Evolutionary conservation across 345 rosid genomes (phyloP), one percentile per base, ranked within the genome.

Genomic region (Atalantia buxifolia): DNA sequence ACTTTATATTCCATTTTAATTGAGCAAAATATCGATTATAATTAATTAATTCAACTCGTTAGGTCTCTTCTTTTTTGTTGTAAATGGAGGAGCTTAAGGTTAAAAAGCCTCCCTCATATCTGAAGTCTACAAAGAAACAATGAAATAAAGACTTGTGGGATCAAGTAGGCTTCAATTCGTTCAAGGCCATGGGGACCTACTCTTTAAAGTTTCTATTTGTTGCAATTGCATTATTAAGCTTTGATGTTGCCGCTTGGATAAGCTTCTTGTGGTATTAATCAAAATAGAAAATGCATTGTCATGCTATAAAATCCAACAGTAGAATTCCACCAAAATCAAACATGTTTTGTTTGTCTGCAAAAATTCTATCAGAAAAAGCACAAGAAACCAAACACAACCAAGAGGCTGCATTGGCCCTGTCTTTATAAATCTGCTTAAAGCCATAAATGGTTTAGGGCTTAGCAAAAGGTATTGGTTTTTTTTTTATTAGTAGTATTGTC

Each of bases 251-350:
- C 22, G 18, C 21, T 24, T 30, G 63, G 73, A 81, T 72, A 72
- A 66, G 74, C 60, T 24, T 24, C 71, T 40, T 31, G 79, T 71
- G 73, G 57, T 6, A 71, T 42, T 65, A 33, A 70, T 64, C 38
- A 30, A 75, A 60, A 50, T 28, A 14, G 55, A 24, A 69, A 25
- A 71, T n/a, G 7, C 24, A 0, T 45, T 45, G 50, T 45, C 50
- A 3, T 57, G 9, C 9, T 65, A 24, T 7, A 50, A 69, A 28
- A 27, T 59, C n/a, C 1, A 73, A 73, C 56, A 59, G n/a, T 25
- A 14, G 28, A 59, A 73, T 53, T 38, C 30, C 36, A 14, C 38
- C 53, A 16, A 33, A 35, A 22, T n/a, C 45, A 73, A 73, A 24
- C 53, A 24, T n/a, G 25, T 59, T 12, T 9, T 59, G 24, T 25